A percentile compares a stretch with the other conserved stretches of the same genome.
These are phyloP conservation scores for Neurospora tetraspora DNA, from an alignment of 495 filamentous ascomycete species.

Conservation along the genomic window DNA sequence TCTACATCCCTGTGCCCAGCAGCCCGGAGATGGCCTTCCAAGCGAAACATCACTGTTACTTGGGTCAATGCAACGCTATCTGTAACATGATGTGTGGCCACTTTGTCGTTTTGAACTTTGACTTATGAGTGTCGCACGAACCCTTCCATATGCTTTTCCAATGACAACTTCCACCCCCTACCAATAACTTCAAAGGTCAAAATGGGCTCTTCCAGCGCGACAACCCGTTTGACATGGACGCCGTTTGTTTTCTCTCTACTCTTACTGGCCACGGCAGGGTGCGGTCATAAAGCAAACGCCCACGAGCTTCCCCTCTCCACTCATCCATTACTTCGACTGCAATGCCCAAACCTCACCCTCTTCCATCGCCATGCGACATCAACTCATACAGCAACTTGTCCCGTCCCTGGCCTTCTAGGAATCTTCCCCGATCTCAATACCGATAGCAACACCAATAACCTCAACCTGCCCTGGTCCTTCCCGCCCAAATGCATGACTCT, in stretches of 20 bases:
- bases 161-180: not conserved
- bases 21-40: not conserved
- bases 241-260: not conserved
- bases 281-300: not conserved
- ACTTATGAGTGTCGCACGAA: not conserved
- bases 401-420: slow-evolving; percentile 1
- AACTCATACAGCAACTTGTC: not conserved
- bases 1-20: not conserved
- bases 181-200: not conserved
- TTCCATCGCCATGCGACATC: not conserved
- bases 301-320: too few relatives aligned
- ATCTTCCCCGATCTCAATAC: not conserved
- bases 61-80: not conserved
- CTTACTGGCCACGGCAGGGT: not conserved
- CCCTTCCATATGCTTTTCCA: not conserved
- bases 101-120: not conserved
- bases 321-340: not conserved
- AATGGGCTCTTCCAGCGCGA: not conserved
- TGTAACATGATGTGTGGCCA: not conserved
- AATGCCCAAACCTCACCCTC: not conserved
- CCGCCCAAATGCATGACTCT: slow-evolving; percentile 11
- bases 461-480: slow-evolving; percentile 8
- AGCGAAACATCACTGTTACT: too few relatives aligned
- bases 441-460: not conserved
- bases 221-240: not conserved